These are phyloP conservation scores for Penicillium aurantiogriseum DNA, from an alignment of 2,329 filamentous ascomycete species.

Conservation along the genomic window DNA sequence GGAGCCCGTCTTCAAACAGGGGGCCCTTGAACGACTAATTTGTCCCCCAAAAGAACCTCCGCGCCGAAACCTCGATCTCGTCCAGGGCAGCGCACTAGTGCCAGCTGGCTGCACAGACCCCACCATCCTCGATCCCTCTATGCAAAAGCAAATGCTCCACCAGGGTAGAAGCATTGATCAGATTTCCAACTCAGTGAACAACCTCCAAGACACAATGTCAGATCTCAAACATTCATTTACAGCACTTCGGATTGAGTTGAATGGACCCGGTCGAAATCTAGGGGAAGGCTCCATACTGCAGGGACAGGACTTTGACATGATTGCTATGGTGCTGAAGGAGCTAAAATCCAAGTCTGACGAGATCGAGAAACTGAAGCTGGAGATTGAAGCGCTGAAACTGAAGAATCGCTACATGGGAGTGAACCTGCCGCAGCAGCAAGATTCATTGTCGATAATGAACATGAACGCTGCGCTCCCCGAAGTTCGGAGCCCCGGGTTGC, in stretches of 20 bases:
- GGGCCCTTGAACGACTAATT: slow-evolving; percentile 33
- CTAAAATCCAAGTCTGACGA: slow-evolving; percentile 41
- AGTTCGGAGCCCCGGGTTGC: slow-evolving; percentile 36
- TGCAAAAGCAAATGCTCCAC: slow-evolving; percentile 38
- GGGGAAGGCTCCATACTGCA: slow-evolving; percentile 22
- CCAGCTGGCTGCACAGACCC: slow-evolving; percentile 20
- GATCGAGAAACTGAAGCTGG: slow-evolving; percentile 39
- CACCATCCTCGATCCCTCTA: slow-evolving; percentile 18
- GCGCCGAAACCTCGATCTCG: slow-evolving; percentile 18
- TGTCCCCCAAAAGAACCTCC: slow-evolving; percentile 23
- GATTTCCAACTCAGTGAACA: slow-evolving; percentile 40
- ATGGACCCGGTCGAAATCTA: slow-evolving; percentile 26
- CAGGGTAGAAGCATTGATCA: slow-evolving; percentile 39
- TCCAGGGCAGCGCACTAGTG: slow-evolving; percentile 27
- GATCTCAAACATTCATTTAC: slow-evolving; percentile 42
- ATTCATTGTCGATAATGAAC: slow-evolving; percentile 4
- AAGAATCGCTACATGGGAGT: slow-evolving; percentile 38
- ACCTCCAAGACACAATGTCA: slow-evolving; percentile 41
- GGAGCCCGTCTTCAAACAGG: slow-evolving; percentile 36
- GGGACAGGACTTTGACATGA: slow-evolving; percentile 36
- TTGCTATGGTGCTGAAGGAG: slow-evolving; percentile 39
- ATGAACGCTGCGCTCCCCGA: slow-evolving; percentile 24
- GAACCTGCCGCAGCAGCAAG: slow-evolving; percentile 16
- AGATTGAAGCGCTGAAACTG: slow-evolving; percentile 39
- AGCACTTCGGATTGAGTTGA: slow-evolving; percentile 38